Evolutionary conservation across 352 stramenopile genomes (phyloP).

Genomic region (Pythium plurisporium): DNA sequence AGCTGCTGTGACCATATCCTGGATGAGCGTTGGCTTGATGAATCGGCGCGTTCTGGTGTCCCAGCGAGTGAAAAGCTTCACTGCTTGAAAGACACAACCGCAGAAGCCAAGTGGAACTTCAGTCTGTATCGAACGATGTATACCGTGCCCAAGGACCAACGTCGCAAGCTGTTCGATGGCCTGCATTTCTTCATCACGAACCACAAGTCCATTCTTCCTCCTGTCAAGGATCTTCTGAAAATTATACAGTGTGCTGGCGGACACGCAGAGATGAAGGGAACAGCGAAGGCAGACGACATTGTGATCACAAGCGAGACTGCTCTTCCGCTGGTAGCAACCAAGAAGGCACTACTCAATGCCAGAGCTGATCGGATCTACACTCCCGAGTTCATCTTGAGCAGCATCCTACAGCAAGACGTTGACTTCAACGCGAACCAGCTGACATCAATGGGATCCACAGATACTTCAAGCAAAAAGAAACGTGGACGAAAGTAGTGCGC

Average conservation of each 20-base stretch:
- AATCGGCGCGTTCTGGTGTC: slow-evolving; percentile 27
- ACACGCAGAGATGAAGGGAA: slow-evolving; percentile 41
- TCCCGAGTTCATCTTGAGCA: slow-evolving; percentile 36
- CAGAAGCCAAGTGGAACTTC: slow-evolving; percentile 47
- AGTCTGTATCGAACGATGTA: slow-evolving; percentile 48
- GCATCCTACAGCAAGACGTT: slow-evolving; percentile 39
- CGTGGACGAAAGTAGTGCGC: slow-evolving; percentile 4
- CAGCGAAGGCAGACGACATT: slow-evolving; percentile 33
- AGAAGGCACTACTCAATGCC: slow-evolving; percentile 26
- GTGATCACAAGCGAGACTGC: slow-evolving; percentile 38
- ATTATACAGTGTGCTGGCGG: slow-evolving; percentile 47
- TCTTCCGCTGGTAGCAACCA: slow-evolving; percentile 25
- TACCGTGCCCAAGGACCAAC: slow-evolving; percentile 17
- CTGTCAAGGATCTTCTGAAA: slow-evolving; percentile 20
- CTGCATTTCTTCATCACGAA: slow-evolving; percentile 41
- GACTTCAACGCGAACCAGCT: slow-evolving; percentile 30
- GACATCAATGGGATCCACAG: not conserved
- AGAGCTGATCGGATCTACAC: slow-evolving; percentile 27
- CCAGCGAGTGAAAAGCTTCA: slow-evolving; percentile 25
- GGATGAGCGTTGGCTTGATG: slow-evolving; percentile 42
- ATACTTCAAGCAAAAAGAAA: slow-evolving; percentile 16
- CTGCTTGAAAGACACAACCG: slow-evolving; percentile 38
- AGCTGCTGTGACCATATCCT: slow-evolving; percentile 48
- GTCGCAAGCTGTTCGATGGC: slow-evolving; percentile 28
- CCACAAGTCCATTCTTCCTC: slow-evolving; percentile 35